Conservation (phyloP, 495 filamentous ascomycete species). For the Lophiotrema nucula region DNA sequence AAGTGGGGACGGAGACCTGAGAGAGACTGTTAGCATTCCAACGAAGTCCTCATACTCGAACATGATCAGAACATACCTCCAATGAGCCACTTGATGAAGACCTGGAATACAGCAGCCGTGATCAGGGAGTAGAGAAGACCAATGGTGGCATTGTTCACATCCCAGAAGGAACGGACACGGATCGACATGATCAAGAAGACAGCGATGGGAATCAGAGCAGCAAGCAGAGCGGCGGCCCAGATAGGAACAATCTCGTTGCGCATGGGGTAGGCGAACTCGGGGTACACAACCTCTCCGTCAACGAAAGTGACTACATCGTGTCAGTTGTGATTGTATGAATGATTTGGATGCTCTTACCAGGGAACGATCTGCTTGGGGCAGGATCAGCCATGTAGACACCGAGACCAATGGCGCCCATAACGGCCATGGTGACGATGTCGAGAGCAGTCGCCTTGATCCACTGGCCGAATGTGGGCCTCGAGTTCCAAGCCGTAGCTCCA, state of each 20-base stretch:
- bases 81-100: conserved; percentile 54
- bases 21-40: no score
- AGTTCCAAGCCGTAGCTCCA: conserved; percentile 16
- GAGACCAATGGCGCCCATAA: conserved; percentile 56
- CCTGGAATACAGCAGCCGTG: conserved; percentile 56
- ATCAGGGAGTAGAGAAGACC: conserved; percentile 62
- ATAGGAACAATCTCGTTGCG: conserved; percentile 65
- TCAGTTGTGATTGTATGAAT: neutral
- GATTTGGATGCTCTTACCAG: conserved; percentile 28
- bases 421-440: conserved; percentile 57
- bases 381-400: conserved; percentile 60
- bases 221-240: conserved; percentile 56
- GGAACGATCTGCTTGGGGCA: conserved; percentile 56
- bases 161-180: conserved; percentile 64
- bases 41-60: no score
- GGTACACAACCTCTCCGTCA: conserved; percentile 60
- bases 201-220: conserved; percentile 54
- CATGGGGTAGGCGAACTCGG: conserved; percentile 60
- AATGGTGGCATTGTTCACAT: conserved; percentile 61
- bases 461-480: conserved; percentile 50
- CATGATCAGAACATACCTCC: conserved; percentile 42
- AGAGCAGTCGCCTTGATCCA: conserved; percentile 59
- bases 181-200: conserved; percentile 51
- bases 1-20: conserved; percentile 51
- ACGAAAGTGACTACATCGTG: conserved; percentile 47